Evolutionary conservation across 2,329 filamentous ascomycete species (phyloP), one percentile per base, ranked within the genome.

Genomic region (Coccinonectria pachysandricola): DNA sequence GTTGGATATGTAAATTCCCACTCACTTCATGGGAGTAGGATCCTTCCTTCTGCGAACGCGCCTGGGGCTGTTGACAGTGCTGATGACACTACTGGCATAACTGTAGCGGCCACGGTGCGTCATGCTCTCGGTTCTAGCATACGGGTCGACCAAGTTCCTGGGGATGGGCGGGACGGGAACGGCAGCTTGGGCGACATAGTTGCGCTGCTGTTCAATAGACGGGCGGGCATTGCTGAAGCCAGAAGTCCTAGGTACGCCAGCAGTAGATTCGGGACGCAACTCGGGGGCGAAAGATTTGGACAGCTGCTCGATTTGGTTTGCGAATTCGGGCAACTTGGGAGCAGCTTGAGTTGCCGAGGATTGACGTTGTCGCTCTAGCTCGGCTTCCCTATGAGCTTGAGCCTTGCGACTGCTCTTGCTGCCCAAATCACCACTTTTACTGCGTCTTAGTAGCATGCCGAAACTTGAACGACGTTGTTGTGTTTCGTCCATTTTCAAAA

Each of bases 21-120:
- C 86, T 71, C 65, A 96, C 88, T 98, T 98, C 72, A 96, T 94
- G 1, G 91, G 86, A 8, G 88, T 95, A 7, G 91, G 91, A 50
- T 98, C 91, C 66, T 94, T 96, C 62, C 91, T 79, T 64, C 88
- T 80, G 46, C 91, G 78, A 41, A 96, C 79, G 51, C 87, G 77
- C 41, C 91, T 77, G 37, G 91, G 88, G 55, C 81, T 94, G 63
- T 94, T 94, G 61, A 94, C 75, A 34, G 84, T 81, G 64, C 84
- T 94, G 41, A 88, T 73, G 28, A 83, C 80, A 57, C 82, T 92
- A 61, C 83, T 93, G 31, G 88, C 86, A 59, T 95, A 96, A 62
- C 87, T 95, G 60, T 93, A 94, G 40, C 91, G 81, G 34, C 88
- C 86, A 43, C 91, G 85, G 57, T 96, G 79, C 43, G 88, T 87